phyloP scores from a whole-genome alignment of 2,329 filamentous ascomycete species.

The Phialemoniopsis sp. region DNA sequence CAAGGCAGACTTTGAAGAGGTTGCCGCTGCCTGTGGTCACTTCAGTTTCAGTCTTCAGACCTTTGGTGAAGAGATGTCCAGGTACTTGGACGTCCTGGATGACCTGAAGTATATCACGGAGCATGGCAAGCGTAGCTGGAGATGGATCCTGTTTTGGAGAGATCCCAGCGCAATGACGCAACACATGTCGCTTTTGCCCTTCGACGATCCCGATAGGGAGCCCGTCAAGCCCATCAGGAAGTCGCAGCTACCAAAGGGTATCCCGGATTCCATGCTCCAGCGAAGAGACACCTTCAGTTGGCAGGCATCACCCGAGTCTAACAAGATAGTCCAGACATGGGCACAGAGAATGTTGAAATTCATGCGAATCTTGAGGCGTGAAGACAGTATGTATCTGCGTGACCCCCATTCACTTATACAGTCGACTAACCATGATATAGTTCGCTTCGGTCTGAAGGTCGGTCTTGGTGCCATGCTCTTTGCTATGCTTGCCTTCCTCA shows the following conservation, averaged over 20 bases:
- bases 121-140: conserved; percentile 63
- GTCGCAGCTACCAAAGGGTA: conserved; percentile 51
- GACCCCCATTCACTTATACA: neutral
- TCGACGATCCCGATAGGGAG: conserved; percentile 38
- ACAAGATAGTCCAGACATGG: conserved; percentile 32
- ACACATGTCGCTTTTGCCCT: conserved; percentile 16
- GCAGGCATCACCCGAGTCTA: conserved; percentile 48
- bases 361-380: conserved; percentile 44
- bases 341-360: conserved; percentile 42
- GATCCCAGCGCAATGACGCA: conserved; percentile 7
- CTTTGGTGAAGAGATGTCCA: conserved; percentile 84
- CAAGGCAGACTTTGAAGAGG: conserved; percentile 93
- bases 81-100: conserved; percentile 78
- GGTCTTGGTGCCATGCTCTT: conserved; percentile 86
- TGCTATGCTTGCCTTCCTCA: conserved; percentile 83
- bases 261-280: conserved; percentile 47
- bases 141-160: conserved; percentile 80
- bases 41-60: conserved; percentile 90
- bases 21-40: conserved; percentile 94
- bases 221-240: conserved; percentile 44
- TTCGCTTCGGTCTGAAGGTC: conserved; percentile 85
- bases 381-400: conserved; percentile 39
- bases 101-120: conserved; percentile 73
- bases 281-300: conserved; percentile 51
- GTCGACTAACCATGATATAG: conserved; percentile 19